Percentiles rank a stretch among this genome's conserved stretches.
Conservation (phyloP, 257 asterid species). For the Euphrasia confusa region DNA sequence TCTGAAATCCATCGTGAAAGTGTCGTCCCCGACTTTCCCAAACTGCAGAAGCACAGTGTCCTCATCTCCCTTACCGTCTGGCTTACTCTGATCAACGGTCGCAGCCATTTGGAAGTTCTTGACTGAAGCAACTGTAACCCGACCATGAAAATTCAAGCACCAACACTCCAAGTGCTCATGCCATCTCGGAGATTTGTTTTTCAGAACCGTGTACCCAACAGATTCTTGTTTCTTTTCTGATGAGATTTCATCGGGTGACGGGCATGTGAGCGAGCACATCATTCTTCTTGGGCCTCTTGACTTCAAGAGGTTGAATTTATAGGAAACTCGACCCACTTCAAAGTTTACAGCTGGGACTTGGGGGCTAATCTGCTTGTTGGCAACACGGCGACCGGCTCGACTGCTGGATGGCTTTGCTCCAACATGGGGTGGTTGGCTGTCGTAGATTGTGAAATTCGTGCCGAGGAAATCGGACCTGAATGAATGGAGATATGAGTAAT, state of each 20-base stretch:
- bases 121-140: slow-evolving; percentile 97
- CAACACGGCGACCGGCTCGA: slow-evolving; percentile 71
- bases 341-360: slow-evolving; percentile 85
- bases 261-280: slow-evolving; percentile 58
- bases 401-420: slow-evolving; percentile 83
- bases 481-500: slow-evolving; percentile 3
- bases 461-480: slow-evolving; percentile 94
- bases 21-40: slow-evolving; percentile 80
- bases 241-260: slow-evolving; percentile 30
- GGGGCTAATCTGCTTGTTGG: slow-evolving; percentile 85
- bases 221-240: slow-evolving; percentile 18
- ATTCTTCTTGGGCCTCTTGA: slow-evolving; percentile 95
- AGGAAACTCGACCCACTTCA: slow-evolving; percentile 71
- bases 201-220: slow-evolving; percentile 36
- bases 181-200: slow-evolving; percentile 91
- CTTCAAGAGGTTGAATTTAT: slow-evolving; percentile 79
- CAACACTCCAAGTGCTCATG: slow-evolving; percentile 92
- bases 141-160: slow-evolving; percentile 95
- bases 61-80: slow-evolving; percentile 72
- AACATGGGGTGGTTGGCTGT: slow-evolving; percentile 68
- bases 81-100: slow-evolving; percentile 57
- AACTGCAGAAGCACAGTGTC: slow-evolving; percentile 88
- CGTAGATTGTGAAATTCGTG: slow-evolving; percentile 75
- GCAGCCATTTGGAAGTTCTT: slow-evolving; percentile 91
- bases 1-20: slow-evolving; percentile 79